Percentiles rank a stretch among this genome's conserved stretches.
Conservation (phyloP, 2,329 filamentous ascomycete genomes). For the Aspergillus persii region DNA sequence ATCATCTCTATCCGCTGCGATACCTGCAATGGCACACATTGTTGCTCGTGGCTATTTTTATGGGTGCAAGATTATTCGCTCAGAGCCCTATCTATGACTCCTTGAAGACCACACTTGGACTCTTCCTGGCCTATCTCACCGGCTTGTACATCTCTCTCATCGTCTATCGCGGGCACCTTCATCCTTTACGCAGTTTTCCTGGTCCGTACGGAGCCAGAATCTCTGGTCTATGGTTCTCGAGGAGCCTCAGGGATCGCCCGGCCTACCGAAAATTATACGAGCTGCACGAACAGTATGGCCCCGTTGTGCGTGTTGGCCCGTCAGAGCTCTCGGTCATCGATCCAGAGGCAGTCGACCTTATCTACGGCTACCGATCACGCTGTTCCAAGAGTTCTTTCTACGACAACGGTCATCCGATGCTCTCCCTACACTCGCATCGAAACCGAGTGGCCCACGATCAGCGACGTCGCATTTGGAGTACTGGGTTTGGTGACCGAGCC, state of each 20-base stretch:
- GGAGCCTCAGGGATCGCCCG: background rate
- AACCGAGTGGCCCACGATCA: constrained; percentile 37
- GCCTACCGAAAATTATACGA: constrained; percentile 14
- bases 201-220: constrained; percentile 34
- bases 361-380: constrained; percentile 39
- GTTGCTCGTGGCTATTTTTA: background rate
- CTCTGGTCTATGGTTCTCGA: constrained; percentile 25
- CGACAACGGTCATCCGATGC: constrained; percentile 28
- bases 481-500: constrained; percentile 42
- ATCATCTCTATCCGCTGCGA: constrained; percentile 12
- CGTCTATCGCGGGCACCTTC: constrained; percentile 10
- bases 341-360: constrained; percentile 35
- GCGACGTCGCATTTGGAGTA: constrained; percentile 42
- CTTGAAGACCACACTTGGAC: background rate
- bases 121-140: constrained; percentile 4
- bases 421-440: constrained; percentile 41
- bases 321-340: constrained; percentile 36
- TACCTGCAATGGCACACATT: background rate
- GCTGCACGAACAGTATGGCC: constrained; percentile 36
- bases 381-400: constrained; percentile 47
- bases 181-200: constrained; percentile 15
- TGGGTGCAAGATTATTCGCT: background rate
- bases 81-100: background rate
- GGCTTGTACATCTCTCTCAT: constrained; percentile 12
- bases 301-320: constrained; percentile 37